phyloP scores from a whole-genome alignment of 2,329 filamentous ascomycete species.

The Sarocladiaceae sp. region DNA sequence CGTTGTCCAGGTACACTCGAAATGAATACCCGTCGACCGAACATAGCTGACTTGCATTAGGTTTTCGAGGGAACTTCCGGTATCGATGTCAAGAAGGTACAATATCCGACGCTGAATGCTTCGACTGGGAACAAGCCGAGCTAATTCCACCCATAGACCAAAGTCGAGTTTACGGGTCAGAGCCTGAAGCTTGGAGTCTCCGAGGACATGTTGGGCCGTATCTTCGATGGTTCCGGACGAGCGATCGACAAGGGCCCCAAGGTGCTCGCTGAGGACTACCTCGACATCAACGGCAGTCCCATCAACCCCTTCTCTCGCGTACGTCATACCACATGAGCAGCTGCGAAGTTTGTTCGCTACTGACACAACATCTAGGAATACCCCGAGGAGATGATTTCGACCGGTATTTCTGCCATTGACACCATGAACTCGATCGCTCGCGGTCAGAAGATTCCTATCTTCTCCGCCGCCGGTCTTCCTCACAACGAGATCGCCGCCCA shows the following conservation, averaged over 20 bases:
- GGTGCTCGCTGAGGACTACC: conserved; percentile 93
- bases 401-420: conserved; percentile 97
- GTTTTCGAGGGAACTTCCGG: conserved; percentile 96
- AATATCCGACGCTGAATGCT: conserved; percentile 11
- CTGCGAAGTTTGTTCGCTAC: conserved; percentile 6
- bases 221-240: conserved; percentile 96
- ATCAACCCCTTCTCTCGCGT: conserved; percentile 98
- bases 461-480: conserved; percentile 94
- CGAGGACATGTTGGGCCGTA: conserved; percentile 98
- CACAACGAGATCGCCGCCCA: conserved; percentile 99
- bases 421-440: conserved; percentile 98
- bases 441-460: conserved; percentile 99
- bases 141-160: conserved; percentile 57
- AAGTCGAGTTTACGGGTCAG: conserved; percentile 94
- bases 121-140: background rate
- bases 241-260: conserved; percentile 99
- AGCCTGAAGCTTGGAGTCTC: conserved; percentile 98
- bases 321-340: conserved; percentile 26
- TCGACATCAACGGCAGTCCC: conserved; percentile 97
- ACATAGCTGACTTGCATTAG: conserved; percentile 43
- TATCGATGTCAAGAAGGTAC: conserved; percentile 98
- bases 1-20: conserved; percentile 73
- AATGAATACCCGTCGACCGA: background rate
- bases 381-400: conserved; percentile 99
- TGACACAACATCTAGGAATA: conserved; percentile 61